Base-by-base conservation (phyloP, 169 alveolate genomes). In the Cryptosporidium sp. region DNA sequence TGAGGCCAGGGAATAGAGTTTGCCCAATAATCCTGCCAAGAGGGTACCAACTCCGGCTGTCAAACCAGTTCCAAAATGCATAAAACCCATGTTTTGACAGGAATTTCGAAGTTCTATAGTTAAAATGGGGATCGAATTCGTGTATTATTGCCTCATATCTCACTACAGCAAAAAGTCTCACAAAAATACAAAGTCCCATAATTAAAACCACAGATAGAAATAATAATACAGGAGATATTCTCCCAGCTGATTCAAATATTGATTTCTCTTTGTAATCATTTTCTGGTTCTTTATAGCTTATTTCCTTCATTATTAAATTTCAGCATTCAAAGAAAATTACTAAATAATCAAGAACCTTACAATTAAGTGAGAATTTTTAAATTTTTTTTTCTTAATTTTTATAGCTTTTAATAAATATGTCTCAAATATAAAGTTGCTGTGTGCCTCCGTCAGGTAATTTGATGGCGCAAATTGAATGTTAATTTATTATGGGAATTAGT, bases 91-190 rank as follows among this genome's bases (percentile, higher is more conserved):
- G 97, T 59, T 95, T 93, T 18, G 95, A 95, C 26, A 98, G 94
- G 91, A 92, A 96, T 92, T 96, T 92, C n/a, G 99, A 97, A 18
- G 99, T 96, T 80, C 99, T 93, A 91, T 94, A 98, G 91, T 98
- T 98, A 93, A 98, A 98, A 97, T 99, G 98, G 14, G 99, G 99
- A 92, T 98, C 99, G 86, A 96, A 98, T 91, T 98, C 99, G 92
- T 98, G 99, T 84, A 98, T 97, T 67, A 97, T 96, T 8, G 98
- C 93, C 92, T 97, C 99, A 91, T 96, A 97, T 58, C 99, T 94
- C 65, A 98, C 97, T 14, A 97, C 99, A 18, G 99, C 97, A 93
- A 97, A 98, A 14, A 96, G 96, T 68, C 99, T 96, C 33, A 96
- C 95, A 62, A 95, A 91, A 87, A 97, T 94, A 85, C 97, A 86